Conservation (phyloP, 345 rosid species). For the Boechera divaricarpa region DNA sequence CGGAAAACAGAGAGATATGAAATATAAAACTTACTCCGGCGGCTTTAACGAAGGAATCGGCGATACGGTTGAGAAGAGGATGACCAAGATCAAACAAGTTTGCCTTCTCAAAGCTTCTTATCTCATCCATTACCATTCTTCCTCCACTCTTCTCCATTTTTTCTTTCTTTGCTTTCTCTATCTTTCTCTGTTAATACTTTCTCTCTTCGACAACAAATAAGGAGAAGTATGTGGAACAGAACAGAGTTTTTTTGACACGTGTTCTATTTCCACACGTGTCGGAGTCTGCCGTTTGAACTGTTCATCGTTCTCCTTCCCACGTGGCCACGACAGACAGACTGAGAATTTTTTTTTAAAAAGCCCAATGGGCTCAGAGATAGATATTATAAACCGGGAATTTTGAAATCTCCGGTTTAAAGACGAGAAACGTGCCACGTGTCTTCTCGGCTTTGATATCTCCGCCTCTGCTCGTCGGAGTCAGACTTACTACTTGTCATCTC, state of each 20-base stretch:
- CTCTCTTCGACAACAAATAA: slow-evolving; percentile 28
- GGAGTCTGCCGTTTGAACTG: slow-evolving; percentile 34
- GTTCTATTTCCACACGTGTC: slow-evolving; percentile 42
- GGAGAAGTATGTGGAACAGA: slow-evolving; percentile 40
- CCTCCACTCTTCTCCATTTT: slow-evolving; percentile 45
- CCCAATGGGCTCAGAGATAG: slow-evolving; percentile 31
- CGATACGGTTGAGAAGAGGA: slow-evolving; percentile 91
- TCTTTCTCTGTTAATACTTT: neutral
- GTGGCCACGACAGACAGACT: slow-evolving; percentile 17
- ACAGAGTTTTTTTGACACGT: slow-evolving; percentile 35
- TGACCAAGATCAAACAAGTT: slow-evolving; percentile 84
- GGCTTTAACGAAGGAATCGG: slow-evolving; percentile 87
- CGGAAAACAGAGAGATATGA: neutral
- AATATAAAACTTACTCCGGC: slow-evolving; percentile 63
- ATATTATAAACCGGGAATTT: neutral
- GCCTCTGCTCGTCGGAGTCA: slow-evolving; percentile 41
- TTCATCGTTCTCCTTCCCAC: slow-evolving; percentile 26
- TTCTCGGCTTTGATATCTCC: slow-evolving; percentile 58
- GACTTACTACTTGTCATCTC: slow-evolving; percentile 28
- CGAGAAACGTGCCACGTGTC: slow-evolving; percentile 45
- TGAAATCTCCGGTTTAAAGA: slow-evolving; percentile 22
- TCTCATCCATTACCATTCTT: slow-evolving; percentile 55
- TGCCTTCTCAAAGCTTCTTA: slow-evolving; percentile 64
- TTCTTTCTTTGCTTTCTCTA: slow-evolving; percentile 6
- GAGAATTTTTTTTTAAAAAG: neutral